Evolutionary conservation across 2,329 filamentous ascomycete genomes (phyloP).

Genomic region (Hirsutella thompsonii): DNA sequence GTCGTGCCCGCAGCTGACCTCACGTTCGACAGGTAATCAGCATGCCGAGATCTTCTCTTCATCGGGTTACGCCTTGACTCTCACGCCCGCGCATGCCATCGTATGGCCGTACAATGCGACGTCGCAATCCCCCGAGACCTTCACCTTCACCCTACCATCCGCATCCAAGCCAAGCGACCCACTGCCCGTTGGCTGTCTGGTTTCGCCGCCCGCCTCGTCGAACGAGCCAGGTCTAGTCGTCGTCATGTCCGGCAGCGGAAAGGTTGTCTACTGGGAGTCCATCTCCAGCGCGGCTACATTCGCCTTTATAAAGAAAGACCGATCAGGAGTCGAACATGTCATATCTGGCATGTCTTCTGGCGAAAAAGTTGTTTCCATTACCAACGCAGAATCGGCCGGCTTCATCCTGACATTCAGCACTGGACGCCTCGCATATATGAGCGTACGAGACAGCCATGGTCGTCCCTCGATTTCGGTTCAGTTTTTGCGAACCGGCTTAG

Average conservation of each 20-base stretch:
- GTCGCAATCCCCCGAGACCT: constrained; percentile 58
- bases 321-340: constrained; percentile 63
- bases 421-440: constrained; percentile 77
- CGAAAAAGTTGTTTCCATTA: constrained; percentile 64
- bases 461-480: constrained; percentile 69
- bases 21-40: constrained; percentile 38
- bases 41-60: constrained; percentile 53
- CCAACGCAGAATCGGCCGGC: constrained; percentile 74
- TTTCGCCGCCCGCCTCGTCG: constrained; percentile 65
- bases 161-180: constrained; percentile 55
- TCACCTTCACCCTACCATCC: constrained; percentile 68
- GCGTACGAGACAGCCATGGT: constrained; percentile 74
- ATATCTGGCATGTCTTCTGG: constrained; percentile 65
- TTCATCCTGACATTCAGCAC: constrained; percentile 77
- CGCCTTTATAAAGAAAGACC: constrained; percentile 70
- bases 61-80: constrained; percentile 62
- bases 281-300: constrained; percentile 79
- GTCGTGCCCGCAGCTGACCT: background rate
- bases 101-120: constrained; percentile 80
- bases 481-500: constrained; percentile 53
- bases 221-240: constrained; percentile 77
- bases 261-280: constrained; percentile 89
- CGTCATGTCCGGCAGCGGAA: constrained; percentile 71
- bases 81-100: constrained; percentile 72
- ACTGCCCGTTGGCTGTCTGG: constrained; percentile 70